Conservation (phyloP, 352 stramenopile genomes). For the Halophytophthora batemanensis region DNA sequence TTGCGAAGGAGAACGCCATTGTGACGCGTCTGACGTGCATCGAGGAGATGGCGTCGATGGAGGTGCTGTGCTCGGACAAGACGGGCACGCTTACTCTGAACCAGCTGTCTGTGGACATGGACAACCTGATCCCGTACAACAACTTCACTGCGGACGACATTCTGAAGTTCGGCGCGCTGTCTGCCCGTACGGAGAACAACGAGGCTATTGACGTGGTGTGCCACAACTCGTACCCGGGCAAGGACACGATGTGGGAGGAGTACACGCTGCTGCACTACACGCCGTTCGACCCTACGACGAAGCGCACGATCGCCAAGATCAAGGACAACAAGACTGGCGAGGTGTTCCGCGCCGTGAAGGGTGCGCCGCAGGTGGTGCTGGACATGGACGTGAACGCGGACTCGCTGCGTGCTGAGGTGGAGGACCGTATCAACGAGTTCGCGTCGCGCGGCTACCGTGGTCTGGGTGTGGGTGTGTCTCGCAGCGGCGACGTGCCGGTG, state of each 20-base stretch:
- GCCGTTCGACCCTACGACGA: constrained; percentile 83
- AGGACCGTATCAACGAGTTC: constrained; percentile 83
- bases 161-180: constrained; percentile 56
- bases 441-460: constrained; percentile 64
- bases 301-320: constrained; percentile 91
- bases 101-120: constrained; percentile 92
- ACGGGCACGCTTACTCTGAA: constrained; percentile 95
- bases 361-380: constrained; percentile 89
- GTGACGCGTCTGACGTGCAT: constrained; percentile 91
- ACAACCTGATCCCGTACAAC: constrained; percentile 80
- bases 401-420: constrained; percentile 54
- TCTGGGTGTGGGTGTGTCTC: constrained; percentile 57
- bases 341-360: constrained; percentile 91
- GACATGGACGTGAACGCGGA: constrained; percentile 72
- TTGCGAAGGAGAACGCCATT: constrained; percentile 91
- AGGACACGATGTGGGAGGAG: constrained; percentile 73
- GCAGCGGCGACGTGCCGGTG: constrained; percentile 54
- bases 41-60: constrained; percentile 91
- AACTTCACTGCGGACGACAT: constrained; percentile 56
- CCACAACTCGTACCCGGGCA: constrained; percentile 77
- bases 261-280: constrained; percentile 81
- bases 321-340: constrained; percentile 75
- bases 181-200: constrained; percentile 71
- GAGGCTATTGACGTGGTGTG: constrained; percentile 73
- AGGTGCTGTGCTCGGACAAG: constrained; percentile 94